Base-by-base conservation (phyloP, 2,329 filamentous ascomycete species). In the Graphiopsis chlorocephala region DNA sequence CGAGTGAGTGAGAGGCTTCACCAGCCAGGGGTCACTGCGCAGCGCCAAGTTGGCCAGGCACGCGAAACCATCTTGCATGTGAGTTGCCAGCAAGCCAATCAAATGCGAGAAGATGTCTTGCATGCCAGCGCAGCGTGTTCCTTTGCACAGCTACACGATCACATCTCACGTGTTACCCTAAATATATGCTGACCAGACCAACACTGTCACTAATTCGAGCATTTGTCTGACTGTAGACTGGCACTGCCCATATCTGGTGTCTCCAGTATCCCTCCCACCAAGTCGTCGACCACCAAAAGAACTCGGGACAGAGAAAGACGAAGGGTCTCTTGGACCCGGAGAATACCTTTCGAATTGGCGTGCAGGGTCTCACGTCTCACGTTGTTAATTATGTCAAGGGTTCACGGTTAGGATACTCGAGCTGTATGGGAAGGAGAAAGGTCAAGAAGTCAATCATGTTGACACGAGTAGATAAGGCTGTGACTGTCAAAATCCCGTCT, bases 1-100 rank as follows among this genome's bases (percentile, higher is more conserved):
- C 17, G 45, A 38, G 47, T 17, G 47, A 31, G 26, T 26, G 20
- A 56, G 20, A 28, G 50, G 26, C 50, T 29, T 45, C 38, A 42
- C 38, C 26, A 53, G 56, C 56, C 56, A 45, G 56, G 35, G 28
- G 42, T 29, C 58, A 15, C 11, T 38, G 53, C 53, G 31, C 53
- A 56, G 53, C 45, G 58, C 58, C 58, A 61, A 61, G 59, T 52
- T 52, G 47, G 28, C 29, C 33, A 61, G 59, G 28, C 59, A 33
- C 47, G 38, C 38, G 48, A 62, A 45, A 45, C 38, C 38, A 45
- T 45, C 38, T 45, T 45, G 48, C 47, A 29, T 55, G 48, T 62
- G 48, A 42, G 25, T 23, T n/a, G 25, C 48, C 60, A 47, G 53
- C 42, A n/a, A 55, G 23, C 35, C 42, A 57, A 26, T 63, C n/a